Conservation (phyloP, 1,284 basidiomycete species). For the Puccinia hordei region DNA sequence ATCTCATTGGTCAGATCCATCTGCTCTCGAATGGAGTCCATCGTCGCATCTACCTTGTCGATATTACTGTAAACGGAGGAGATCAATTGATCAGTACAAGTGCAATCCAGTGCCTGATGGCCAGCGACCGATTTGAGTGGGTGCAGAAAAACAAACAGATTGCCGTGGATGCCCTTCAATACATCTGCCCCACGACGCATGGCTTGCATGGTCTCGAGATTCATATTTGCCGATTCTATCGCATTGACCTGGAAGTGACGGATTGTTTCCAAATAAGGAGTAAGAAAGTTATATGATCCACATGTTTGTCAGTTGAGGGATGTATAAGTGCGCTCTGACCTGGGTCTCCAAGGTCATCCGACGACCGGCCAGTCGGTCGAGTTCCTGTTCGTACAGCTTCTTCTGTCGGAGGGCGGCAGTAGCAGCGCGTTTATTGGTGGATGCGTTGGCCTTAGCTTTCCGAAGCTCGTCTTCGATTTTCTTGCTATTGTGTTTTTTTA, state of each 20-base stretch:
- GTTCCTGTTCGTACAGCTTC: slow-evolving; percentile 84
- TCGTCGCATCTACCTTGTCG: slow-evolving; percentile 87
- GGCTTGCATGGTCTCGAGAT: slow-evolving; percentile 94
- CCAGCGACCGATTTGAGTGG: too few species aligned
- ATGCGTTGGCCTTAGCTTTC: slow-evolving; percentile 90
- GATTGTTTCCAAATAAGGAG: neutral
- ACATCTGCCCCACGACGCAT: slow-evolving; percentile 96
- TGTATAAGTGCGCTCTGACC: slow-evolving; percentile 58
- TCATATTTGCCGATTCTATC: slow-evolving; percentile 95
- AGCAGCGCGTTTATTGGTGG: slow-evolving; percentile 86
- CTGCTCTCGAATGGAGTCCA: slow-evolving; percentile 88
- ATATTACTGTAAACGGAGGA: slow-evolving; percentile 67
- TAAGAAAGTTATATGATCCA: slow-evolving; percentile 11
- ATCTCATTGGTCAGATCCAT: slow-evolving; percentile 94
- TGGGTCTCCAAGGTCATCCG: slow-evolving; percentile 93
- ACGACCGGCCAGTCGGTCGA: slow-evolving; percentile 82
- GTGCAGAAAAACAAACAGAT: slow-evolving; percentile 68
- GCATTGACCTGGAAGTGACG: slow-evolving; percentile 71
- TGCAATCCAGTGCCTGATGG: neutral
- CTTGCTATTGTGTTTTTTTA: slow-evolving; percentile 62
- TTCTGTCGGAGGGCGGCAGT: slow-evolving; percentile 90
- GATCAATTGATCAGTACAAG: neutral
- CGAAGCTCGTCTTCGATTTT: slow-evolving; percentile 93
- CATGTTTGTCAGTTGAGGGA: neutral
- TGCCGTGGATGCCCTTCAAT: slow-evolving; percentile 86